These are phyloP conservation scores for Diutina mesorugosa DNA, from an alignment of 1,139 yeast genomes.

Conservation along the genomic window DNA sequence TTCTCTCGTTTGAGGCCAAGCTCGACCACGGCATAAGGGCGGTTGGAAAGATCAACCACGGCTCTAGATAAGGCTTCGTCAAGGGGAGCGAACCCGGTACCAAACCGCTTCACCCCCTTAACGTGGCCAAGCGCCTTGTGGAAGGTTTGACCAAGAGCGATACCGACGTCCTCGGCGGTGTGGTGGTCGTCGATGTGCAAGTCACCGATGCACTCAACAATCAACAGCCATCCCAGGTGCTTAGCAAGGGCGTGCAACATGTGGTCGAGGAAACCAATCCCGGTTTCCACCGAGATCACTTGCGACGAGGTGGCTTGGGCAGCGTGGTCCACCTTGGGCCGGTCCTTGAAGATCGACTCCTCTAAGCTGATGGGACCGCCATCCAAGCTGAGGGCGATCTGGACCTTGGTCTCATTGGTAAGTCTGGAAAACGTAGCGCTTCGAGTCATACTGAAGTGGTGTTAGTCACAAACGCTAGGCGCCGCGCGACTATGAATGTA, in stretches of 20 bases:
- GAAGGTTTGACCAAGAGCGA: constrained; percentile 82
- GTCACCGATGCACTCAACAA: constrained; percentile 86
- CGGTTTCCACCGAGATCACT: constrained; percentile 70
- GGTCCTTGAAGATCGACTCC: constrained; percentile 34
- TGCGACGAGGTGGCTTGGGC: constrained; percentile 44
- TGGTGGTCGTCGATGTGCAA: constrained; percentile 95
- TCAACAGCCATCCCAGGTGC: constrained; percentile 91
- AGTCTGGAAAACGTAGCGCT: constrained; percentile 48
- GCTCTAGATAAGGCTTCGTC: constrained; percentile 94
- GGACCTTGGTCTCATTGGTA: constrained; percentile 91
- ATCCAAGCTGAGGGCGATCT: constrained; percentile 69
- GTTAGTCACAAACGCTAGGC: not conserved
- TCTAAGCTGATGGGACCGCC: constrained; percentile 65
- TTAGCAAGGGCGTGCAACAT: constrained; percentile 96
- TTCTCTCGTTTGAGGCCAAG: constrained; percentile 84
- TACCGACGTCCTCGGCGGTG: constrained; percentile 90
- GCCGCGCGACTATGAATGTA: not conserved
- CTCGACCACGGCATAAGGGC: constrained; percentile 87
- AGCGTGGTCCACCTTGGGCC: constrained; percentile 39
- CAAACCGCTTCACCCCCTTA: constrained; percentile 85
- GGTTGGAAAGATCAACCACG: constrained; percentile 83
- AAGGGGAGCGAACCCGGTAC: constrained; percentile 88
- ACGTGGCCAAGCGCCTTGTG: constrained; percentile 83
- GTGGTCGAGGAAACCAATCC: constrained; percentile 91
- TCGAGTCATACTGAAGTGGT: constrained; percentile 3